Evolutionary conservation across 495 filamentous ascomycete genomes (phyloP), one percentile per base, ranked within the genome.

Genomic region (Penicillium herquei): DNA sequence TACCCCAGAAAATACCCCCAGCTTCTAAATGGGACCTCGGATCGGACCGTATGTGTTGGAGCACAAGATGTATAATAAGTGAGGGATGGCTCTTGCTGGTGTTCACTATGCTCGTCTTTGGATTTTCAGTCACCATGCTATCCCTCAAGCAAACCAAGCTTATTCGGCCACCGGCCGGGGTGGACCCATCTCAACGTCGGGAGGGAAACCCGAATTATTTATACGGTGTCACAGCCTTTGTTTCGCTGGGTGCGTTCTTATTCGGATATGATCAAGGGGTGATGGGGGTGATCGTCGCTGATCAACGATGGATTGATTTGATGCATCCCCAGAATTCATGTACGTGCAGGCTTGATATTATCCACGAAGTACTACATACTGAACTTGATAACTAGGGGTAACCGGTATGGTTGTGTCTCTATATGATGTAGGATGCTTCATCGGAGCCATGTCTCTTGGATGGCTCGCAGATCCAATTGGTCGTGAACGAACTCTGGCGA

Each of bases 391-490:
- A 34, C 2, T n/a, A 67, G 60, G 64, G 64, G 64, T 63, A 0
- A 67, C 60, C 7, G 61, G 63, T 7, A 65, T 58, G 3, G 57
- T 69, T 9, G 61, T 65, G 0, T 80, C 81, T 1, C 69, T 85
- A 18, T 84, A 84, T 64, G 78, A 83, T 55, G 69, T 86, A 32
- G 81, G 80, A 41, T 84, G 78, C 53, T 82, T 84, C 59, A 63
- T 82, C 26, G 82, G 82, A 12, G 78, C 81, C 42, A 70, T 92
- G 47, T 82, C 86, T 31, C 85, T 83, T 33, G 88, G 87, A 11
- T 86, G 87, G 65, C 66, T 92, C 31, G 87, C 86, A 17, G 88
- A 92, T 70, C 78, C 78, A 14, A 68, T 88, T 17, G 88, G 86
- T 9, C 81, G 89, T 26, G 91, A 90, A 71, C 87, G 86, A 65